Evolutionary conservation across 208 protist species (phyloP).

Genomic region (Crithidia sp.): DNA sequence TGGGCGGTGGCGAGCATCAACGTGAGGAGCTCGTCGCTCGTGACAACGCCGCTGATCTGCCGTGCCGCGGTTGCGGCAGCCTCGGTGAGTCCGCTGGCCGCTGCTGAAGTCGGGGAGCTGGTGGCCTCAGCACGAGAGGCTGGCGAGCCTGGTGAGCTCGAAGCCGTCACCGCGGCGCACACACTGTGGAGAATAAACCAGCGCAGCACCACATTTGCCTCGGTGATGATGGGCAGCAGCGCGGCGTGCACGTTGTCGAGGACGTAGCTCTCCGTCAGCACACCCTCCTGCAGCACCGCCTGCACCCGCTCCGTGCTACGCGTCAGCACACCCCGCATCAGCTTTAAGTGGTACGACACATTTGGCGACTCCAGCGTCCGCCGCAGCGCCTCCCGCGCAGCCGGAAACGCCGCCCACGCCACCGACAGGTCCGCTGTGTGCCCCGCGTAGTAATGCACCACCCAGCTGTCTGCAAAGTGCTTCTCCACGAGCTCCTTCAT

Average conservation of each 20-base stretch:
- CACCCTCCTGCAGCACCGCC: conserved; percentile 81
- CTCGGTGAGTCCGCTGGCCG: background rate
- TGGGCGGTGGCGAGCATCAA: conserved; percentile 95
- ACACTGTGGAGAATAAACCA: conserved; percentile 95
- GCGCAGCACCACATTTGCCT: conserved; percentile 95
- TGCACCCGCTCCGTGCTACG: conserved; percentile 45
- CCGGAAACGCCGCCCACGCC: conserved; percentile 94
- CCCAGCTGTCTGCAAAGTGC: conserved; percentile 98
- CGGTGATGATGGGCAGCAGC: conserved; percentile 90
- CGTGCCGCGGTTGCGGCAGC: conserved; percentile 32
- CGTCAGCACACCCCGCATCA: conserved; percentile 50
- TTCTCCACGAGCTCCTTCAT: conserved; percentile 99
- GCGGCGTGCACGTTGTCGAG: conserved; percentile 89
- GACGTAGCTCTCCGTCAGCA: conserved; percentile 94
- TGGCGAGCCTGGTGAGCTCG: background rate
- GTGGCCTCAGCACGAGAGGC: conserved; percentile 19
- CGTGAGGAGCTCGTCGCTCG: conserved; percentile 75
- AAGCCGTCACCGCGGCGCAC: conserved; percentile 3
- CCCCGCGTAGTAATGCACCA: conserved; percentile 98
- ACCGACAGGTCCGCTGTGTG: conserved; percentile 93
- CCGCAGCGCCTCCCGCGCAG: conserved; percentile 90
- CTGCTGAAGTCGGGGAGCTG: background rate
- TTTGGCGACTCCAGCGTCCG: conserved; percentile 87
- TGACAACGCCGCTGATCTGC: conserved; percentile 37
- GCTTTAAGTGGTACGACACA: conserved; percentile 70